phyloP scores from a whole-genome alignment of 2,329 filamentous ascomycete genomes.

The Xylariaceae sp. region DNA sequence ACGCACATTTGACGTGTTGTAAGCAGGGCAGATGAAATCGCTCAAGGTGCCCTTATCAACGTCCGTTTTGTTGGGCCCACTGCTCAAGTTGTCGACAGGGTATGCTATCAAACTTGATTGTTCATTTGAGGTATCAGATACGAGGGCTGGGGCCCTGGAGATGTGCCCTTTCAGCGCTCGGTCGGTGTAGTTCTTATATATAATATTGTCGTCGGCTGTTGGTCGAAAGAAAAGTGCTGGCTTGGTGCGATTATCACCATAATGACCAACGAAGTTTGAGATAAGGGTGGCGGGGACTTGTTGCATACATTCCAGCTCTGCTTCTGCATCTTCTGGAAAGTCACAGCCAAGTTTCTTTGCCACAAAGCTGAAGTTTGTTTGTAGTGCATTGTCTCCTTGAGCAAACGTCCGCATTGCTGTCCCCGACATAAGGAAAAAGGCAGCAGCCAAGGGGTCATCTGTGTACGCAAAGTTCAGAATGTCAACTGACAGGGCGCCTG shows the following conservation, averaged over 20 bases:
- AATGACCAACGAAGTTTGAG: slow-evolving; percentile 40
- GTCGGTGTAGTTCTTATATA: slow-evolving; percentile 45
- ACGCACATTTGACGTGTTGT: slow-evolving; percentile 30
- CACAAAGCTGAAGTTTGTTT: slow-evolving; percentile 48
- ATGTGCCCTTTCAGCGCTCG: slow-evolving; percentile 37
- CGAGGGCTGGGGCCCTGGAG: slow-evolving; percentile 38
- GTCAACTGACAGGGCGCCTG: slow-evolving; percentile 35
- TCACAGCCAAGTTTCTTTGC: slow-evolving; percentile 40
- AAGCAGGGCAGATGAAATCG: slow-evolving; percentile 35
- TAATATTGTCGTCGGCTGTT: slow-evolving; percentile 40
- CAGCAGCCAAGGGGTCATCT: slow-evolving; percentile 32
- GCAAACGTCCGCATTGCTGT: slow-evolving; percentile 33
- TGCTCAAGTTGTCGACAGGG: slow-evolving; percentile 28
- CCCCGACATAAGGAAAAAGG: slow-evolving; percentile 37
- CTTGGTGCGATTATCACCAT: slow-evolving; percentile 36
- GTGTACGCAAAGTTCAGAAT: slow-evolving; percentile 35
- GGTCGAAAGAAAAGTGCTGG: slow-evolving; percentile 43
- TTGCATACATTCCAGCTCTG: slow-evolving; percentile 48
- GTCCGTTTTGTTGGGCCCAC: slow-evolving; percentile 31
- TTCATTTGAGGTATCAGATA: slow-evolving; percentile 37
- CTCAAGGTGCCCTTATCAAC: slow-evolving; percentile 34
- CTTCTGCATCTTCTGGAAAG: slow-evolving; percentile 34
- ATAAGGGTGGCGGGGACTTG: slow-evolving; percentile 51
- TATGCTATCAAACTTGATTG: slow-evolving; percentile 37
- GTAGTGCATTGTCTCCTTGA: slow-evolving; percentile 36